Percentiles rank a stretch among this genome's conserved stretches.
These are phyloP conservation scores for Podospora anserina DNA, from an alignment of 495 filamentous ascomycete species.

Conservation along the genomic window DNA sequence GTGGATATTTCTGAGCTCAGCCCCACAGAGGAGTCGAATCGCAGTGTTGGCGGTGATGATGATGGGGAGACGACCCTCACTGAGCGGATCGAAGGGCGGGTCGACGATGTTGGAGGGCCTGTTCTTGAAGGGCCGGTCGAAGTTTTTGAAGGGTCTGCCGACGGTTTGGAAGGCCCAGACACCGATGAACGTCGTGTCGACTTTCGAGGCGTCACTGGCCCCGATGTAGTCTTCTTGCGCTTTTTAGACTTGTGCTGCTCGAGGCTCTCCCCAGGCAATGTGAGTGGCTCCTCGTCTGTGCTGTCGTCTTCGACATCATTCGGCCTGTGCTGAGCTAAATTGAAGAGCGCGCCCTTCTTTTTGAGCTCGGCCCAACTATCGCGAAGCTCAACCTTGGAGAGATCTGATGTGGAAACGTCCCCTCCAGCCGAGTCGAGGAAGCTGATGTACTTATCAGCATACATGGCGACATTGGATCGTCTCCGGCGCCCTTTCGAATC, in stretches of 20 bases:
- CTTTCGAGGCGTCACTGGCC: not conserved
- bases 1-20: not conserved
- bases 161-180: no score
- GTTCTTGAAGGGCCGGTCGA: no score
- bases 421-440: not conserved
- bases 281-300: not conserved
- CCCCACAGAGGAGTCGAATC: not conserved
- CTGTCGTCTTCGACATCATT: not conserved
- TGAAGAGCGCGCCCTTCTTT: not conserved
- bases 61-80: not conserved
- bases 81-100: not conserved
- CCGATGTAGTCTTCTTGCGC: not conserved
- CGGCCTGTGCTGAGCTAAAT: not conserved
- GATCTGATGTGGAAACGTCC: not conserved
- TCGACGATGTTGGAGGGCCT: not conserved
- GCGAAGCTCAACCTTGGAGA: not conserved
- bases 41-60: not conserved
- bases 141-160: no score
- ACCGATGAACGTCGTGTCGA: no score
- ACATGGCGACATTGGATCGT: not conserved
- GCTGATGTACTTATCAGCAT: not conserved
- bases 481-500: not conserved
- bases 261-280: not conserved
- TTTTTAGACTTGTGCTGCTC: not conserved
- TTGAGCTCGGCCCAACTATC: not conserved